Percentiles rank a stretch among this genome's conserved stretches.
These are phyloP conservation scores for Alternaria incomplexa DNA, from an alignment of 2,329 filamentous ascomycete species.

Conservation along the genomic window DNA sequence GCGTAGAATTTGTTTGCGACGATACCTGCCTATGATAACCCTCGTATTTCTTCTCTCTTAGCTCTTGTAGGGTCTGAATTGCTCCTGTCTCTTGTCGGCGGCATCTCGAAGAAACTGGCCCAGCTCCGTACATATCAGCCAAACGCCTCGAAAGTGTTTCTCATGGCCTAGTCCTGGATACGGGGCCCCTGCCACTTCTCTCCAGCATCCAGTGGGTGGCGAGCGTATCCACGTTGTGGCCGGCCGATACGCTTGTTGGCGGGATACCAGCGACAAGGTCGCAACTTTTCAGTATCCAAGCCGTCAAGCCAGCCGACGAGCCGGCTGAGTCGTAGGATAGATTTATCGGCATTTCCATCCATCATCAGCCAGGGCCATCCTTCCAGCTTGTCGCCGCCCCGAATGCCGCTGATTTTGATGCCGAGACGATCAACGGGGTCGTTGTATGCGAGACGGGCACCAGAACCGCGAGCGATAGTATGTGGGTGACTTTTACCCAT, in stretches of 20 bases:
- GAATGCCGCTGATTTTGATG: background rate
- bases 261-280: background rate
- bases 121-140: background rate
- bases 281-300: background rate
- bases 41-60: background rate
- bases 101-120: background rate
- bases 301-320: background rate
- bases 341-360: background rate
- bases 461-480: too few relatives aligned
- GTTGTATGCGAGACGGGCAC: too few relatives aligned
- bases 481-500: too few relatives aligned
- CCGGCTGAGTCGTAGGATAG: background rate
- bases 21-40: background rate
- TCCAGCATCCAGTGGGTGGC: background rate
- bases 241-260: background rate
- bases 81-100: background rate
- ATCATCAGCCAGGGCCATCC: background rate
- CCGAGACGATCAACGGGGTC: too few relatives aligned
- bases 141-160: background rate
- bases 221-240: rapidly evolving
- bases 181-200: background rate
- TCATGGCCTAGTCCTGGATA: background rate
- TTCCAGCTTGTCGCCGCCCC: rapidly evolving
- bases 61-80: background rate
- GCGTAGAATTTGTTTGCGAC: background rate